Percentiles rank a stretch among this genome's conserved stretches.
phyloP scores from a whole-genome alignment of 129 eudicot genomes.

The Tagetes erecta region DNA sequence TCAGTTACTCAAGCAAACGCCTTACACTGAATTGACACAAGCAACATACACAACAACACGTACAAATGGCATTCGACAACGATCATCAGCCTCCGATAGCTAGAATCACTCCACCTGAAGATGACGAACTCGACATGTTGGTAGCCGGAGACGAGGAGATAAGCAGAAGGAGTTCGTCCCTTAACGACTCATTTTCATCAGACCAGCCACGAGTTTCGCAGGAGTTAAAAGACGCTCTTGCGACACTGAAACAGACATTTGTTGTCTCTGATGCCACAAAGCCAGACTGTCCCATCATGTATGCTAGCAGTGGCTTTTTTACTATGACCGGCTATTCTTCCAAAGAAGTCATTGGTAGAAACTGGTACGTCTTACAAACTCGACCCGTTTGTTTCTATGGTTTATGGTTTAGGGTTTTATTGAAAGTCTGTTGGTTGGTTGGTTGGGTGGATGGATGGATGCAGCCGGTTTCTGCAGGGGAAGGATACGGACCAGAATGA shows the following conservation, averaged over 20 bases:
- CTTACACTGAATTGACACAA: no score
- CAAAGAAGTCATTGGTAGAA: slow-evolving; percentile 71
- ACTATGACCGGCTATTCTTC: slow-evolving; percentile 94
- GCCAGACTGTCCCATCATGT: slow-evolving; percentile 84
- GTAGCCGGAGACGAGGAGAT: slow-evolving; percentile 42
- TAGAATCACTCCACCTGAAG: slow-evolving; percentile 19
- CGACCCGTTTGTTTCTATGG: no score
- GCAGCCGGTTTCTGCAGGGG: slow-evolving; percentile 98
- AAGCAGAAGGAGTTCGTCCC: slow-evolving; percentile 45
- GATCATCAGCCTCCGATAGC: slow-evolving; percentile 21
- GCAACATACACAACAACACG: no score
- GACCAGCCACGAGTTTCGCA: slow-evolving; percentile 79
- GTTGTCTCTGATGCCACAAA: slow-evolving; percentile 98
- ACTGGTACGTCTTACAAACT: slow-evolving; percentile 50
- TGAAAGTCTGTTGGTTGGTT: no score
- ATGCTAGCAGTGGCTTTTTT: slow-evolving; percentile 93
- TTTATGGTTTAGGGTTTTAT: no score
- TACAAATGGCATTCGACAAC: slow-evolving; percentile 49
- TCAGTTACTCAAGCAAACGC: no score
- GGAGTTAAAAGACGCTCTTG: slow-evolving; percentile 84
- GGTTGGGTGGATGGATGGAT: not conserved
- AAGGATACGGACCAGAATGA: slow-evolving; percentile 89
- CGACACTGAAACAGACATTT: slow-evolving; percentile 82
- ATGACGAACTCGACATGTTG: slow-evolving; percentile 29
- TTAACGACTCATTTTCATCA: slow-evolving; percentile 39